Percentiles rank a stretch among this genome's conserved stretches.
These are phyloP conservation scores for Patellifolia procumbens DNA, from an alignment of 179 eudicot species.

Conservation along the genomic window DNA sequence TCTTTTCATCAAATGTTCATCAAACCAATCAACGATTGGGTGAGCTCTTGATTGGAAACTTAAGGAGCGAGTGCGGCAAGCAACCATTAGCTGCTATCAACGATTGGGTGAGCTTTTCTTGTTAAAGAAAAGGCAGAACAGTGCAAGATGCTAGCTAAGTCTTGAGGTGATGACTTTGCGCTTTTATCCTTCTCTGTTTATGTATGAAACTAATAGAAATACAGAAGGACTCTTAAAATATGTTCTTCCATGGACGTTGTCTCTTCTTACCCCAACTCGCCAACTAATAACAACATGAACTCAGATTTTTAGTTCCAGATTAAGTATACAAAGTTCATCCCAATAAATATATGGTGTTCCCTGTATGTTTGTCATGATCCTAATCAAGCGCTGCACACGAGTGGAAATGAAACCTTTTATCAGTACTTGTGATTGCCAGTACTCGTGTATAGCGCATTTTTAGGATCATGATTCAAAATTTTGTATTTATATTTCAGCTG, in stretches of 20 bases:
- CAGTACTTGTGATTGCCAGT: no score
- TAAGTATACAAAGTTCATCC: no score
- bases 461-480: not conserved
- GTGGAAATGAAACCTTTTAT: no score
- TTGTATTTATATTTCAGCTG: no score
- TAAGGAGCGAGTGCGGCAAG: constrained; percentile 34
- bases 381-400: no score
- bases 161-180: constrained; percentile 21
- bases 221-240: no score
- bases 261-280: constrained; percentile 22
- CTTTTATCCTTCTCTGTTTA: not conserved
- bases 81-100: no score
- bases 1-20: constrained; percentile 34
- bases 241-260: constrained; percentile 8
- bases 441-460: not conserved
- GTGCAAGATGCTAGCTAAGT: not conserved
- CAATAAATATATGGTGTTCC: no score
- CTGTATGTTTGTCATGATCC: no score
- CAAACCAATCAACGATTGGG: constrained; percentile 33
- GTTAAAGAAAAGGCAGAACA: not conserved
- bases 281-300: no score
- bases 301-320: no score
- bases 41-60: constrained; percentile 39
- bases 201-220: no score
- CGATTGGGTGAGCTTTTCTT: constrained; percentile 33